Evolutionary conservation across 2,329 filamentous ascomycete genomes (phyloP), one percentile per base, ranked within the genome.

Genomic region (Mollisiaceae sp.): DNA sequence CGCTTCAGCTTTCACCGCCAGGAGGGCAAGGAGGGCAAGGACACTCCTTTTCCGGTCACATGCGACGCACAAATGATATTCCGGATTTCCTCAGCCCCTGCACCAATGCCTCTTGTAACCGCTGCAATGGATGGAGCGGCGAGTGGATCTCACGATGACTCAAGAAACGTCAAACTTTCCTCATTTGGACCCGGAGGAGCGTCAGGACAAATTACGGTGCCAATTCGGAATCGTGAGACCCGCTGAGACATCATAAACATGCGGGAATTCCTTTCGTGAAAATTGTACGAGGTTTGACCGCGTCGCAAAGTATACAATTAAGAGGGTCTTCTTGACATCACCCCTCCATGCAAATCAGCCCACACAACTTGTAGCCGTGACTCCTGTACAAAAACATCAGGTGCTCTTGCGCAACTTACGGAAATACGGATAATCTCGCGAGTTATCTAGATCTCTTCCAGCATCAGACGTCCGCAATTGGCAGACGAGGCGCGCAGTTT

Each of bases 1-100:
- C 50, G 11, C 24, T 12, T 2, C 38, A 52, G n/a, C 52, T 55
- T 39, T 64, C 62, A 64, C 62, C 62, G 57, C 57, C 47, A 60
- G 47, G 60, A 47, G 60, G 57, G 57, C 60, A 24, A 50, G 45
- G n/a, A 50, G 22, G 27, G 6, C 27, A 3, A n/a, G 45, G n/a
- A 50, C 38, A 9, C 38, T 24, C 20, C 35, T 41, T 57, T 39
- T 27, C 20, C 35, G 38, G 55, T 57, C 32, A 57, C 55, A 54
- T 54, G 50, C 50, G 50, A 32, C 24, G 55, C 52, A 8, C 9
- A 57, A 57, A 38, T 38, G 55, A 38, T 39, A 39, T 57, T 57
- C 55, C 55, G 55, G 14, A 12, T 41, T 41, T 18, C 15, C 38
- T 4, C 38, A 9, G 38, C 38, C 38, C 38, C 52, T 55, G 52